Evolutionary conservation across 805 yeast species (phyloP).

Genomic region (Lachancea kluyveri): DNA sequence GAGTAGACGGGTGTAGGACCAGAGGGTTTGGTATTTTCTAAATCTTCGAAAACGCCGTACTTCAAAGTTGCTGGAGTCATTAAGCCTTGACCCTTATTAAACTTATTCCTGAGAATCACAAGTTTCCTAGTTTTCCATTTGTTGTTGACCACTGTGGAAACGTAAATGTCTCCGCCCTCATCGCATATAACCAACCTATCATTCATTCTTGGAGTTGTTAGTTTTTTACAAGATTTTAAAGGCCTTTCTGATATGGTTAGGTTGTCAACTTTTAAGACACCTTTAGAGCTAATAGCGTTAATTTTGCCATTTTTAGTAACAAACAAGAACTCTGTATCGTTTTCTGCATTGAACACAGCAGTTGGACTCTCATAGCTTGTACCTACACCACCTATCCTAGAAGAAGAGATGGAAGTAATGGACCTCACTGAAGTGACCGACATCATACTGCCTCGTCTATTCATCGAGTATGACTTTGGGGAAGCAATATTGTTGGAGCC

Average conservation of each 20-base stretch:
- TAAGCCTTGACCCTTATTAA: constrained; percentile 37
- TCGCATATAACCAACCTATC: constrained; percentile 60
- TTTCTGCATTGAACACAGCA: constrained; percentile 17
- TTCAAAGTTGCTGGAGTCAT: constrained; percentile 35
- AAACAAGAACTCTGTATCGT: constrained; percentile 39
- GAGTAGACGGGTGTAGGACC: constrained; percentile 2
- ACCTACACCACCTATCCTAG: constrained; percentile 17
- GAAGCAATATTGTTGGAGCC: constrained; percentile 9
- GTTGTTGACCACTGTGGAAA: constrained; percentile 60
- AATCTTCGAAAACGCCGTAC: constrained; percentile 1
- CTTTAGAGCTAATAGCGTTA: constrained; percentile 34
- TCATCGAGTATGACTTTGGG: constrained; percentile 8
- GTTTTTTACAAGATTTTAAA: constrained; percentile 46
- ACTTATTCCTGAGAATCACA: constrained; percentile 39
- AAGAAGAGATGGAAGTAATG: constrained; percentile 17
- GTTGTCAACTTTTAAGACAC: constrained; percentile 33
- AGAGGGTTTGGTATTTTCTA: constrained; percentile 2
- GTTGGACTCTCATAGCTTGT: constrained; percentile 16
- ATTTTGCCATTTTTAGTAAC: constrained; percentile 47
- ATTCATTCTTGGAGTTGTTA: constrained; percentile 67
- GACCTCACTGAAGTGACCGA: constrained; percentile 23
- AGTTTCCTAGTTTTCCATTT: constrained; percentile 57
- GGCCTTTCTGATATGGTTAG: constrained; percentile 24
- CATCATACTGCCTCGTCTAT: constrained; percentile 31
- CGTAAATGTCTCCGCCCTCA: constrained; percentile 44